Percentiles rank a stretch among this genome's conserved stretches.
Conservation (phyloP, 192 early-diverging fungal species). For the Backusella tuberculispora region DNA sequence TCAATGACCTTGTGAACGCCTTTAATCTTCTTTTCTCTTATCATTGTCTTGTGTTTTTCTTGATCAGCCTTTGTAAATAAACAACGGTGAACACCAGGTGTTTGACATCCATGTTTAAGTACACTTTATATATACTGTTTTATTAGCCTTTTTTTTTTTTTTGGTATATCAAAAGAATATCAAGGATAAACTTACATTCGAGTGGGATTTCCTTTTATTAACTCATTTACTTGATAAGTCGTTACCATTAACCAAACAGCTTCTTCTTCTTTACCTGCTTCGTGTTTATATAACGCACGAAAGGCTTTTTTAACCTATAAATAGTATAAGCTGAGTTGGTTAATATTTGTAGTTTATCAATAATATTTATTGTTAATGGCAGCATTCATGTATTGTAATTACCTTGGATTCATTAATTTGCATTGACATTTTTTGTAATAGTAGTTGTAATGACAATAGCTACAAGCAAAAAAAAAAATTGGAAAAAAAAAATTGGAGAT, state of each 20-base stretch:
- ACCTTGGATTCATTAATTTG: neutral
- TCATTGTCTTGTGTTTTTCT: conserved; percentile 73
- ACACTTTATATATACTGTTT: conserved; percentile 2
- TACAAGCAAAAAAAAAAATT: too few relatives aligned
- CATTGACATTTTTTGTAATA: neutral
- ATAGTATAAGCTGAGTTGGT: neutral
- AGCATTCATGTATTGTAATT: neutral
- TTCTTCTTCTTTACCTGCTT: neutral
- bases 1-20: conserved; percentile 77
- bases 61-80: conserved; percentile 89
- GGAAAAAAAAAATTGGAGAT: too few relatives aligned
- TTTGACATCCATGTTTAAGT: conserved; percentile 68
- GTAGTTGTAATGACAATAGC: too few relatives aligned
- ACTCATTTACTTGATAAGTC: neutral
- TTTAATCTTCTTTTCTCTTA: conserved; percentile 66
- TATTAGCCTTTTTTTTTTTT: neutral
- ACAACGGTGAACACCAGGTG: conserved; percentile 75
- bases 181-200: conserved; percentile 20
- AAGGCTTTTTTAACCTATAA: conserved; percentile 28
- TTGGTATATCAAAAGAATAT: neutral
- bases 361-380: too few relatives aligned
- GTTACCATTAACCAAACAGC: conserved; percentile 30
- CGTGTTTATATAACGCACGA: conserved; percentile 27
- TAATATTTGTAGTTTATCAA: neutral
- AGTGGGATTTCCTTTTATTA: neutral